phyloP scores from a whole-genome alignment of 805 yeast species.

The Torulaspora maleeae region DNA sequence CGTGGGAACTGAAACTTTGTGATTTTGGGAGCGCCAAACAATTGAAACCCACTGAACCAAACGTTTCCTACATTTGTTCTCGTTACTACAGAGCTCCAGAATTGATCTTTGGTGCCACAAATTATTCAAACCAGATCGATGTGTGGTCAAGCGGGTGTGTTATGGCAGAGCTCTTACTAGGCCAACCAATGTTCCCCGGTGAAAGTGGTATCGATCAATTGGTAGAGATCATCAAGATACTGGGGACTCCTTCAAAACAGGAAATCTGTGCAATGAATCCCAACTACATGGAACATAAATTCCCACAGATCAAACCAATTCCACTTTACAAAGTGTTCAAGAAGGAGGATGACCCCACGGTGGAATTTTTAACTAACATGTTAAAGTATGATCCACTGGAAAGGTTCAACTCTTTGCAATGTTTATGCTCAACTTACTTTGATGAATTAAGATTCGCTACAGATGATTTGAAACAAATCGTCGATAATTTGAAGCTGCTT shows the following conservation, averaged over 20 bases:
- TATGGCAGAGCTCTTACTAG: slow-evolving; percentile 91
- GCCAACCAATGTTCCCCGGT: slow-evolving; percentile 97
- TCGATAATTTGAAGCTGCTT: slow-evolving; percentile 24
- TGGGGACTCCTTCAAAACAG: slow-evolving; percentile 92
- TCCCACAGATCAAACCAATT: slow-evolving; percentile 80
- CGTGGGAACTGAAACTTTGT: slow-evolving; percentile 84
- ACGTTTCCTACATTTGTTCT: slow-evolving; percentile 93
- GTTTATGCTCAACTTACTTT: slow-evolving; percentile 31
- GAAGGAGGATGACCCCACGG: slow-evolving; percentile 42
- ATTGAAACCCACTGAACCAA: slow-evolving; percentile 84
- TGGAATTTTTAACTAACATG: slow-evolving; percentile 51
- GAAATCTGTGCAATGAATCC: slow-evolving; percentile 95
- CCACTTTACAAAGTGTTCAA: slow-evolving; percentile 66
- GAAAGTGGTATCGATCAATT: slow-evolving; percentile 96
- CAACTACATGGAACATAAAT: slow-evolving; percentile 93
- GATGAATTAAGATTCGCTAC: slow-evolving; percentile 30
- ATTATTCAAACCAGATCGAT: slow-evolving; percentile 94
- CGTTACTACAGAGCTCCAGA: slow-evolving; percentile 97
- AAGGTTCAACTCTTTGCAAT: slow-evolving; percentile 51
- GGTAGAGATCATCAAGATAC: slow-evolving; percentile 90
- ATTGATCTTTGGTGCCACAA: slow-evolving; percentile 92
- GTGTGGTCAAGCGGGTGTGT: slow-evolving; percentile 98
- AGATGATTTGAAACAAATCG: slow-evolving; percentile 17
- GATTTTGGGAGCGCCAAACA: slow-evolving; percentile 96
- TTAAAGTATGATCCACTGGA: slow-evolving; percentile 66